Evolutionary conservation across 768 basidiomycete genomes (phyloP), one percentile per base, ranked within the genome.

Genomic region (Paxillus rubicundulus): DNA sequence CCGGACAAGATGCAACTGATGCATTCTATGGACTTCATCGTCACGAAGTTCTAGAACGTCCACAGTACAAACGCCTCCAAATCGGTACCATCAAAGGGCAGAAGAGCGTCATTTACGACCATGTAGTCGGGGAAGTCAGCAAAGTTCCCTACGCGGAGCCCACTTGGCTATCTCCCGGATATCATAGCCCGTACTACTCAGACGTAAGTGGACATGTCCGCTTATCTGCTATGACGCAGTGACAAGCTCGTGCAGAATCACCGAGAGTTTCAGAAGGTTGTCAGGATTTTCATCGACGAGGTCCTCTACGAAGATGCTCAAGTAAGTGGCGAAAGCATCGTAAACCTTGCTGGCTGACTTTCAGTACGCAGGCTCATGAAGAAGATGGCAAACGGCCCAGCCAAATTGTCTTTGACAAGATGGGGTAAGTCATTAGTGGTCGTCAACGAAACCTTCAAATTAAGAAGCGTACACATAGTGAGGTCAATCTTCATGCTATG

Each of bases 1-100:
- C 89, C 46, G 93, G 92, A 9, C 79, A 89, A 67, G 93, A 97
- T 61, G 87, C 86, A 1, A 96, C 93, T 0, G 87, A 92, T 33
- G 80, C 81, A 5, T 97, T 98, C 75, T 97, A 86, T 61, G 82
- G 88, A 48, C 83, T 98, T 37, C 95, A 98, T 66, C 81, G 91
- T 20, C 81, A 86, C 38, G 93, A 96, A 61, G 83, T 97, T 14
- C 78, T 98, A 40, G 72, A 79, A 52, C 84, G 78, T 57, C 85
- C 89, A 0, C 87, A 89, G 50, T 92, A 86, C 60, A 70, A 77
- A 47, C 82, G 89, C 2, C 77, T 94, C 12, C 78, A 82, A 54
- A 82, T 95, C 51, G 93, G 92, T n/a, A 73, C 69, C 12, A 75
- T 95, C 50, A 73, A 77, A 45, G 90, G 83, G 42, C 77, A 88